Evolutionary conservation across 83 land plant species (phyloP).

Genomic region (Picea abies): DNA sequence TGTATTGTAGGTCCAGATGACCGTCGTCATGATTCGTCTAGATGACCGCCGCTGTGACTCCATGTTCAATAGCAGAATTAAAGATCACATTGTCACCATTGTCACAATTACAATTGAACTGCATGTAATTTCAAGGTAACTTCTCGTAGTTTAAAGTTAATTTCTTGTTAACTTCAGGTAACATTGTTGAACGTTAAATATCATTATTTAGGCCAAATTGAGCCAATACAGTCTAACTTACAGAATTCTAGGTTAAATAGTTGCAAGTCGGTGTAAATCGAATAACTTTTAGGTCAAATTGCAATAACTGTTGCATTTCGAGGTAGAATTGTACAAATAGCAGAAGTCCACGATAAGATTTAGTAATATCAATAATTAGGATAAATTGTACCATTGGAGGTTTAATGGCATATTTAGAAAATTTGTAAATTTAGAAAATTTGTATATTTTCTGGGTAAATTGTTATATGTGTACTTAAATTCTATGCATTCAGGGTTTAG

Average conservation of each 20-base stretch:
- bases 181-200: neutral
- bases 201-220: neutral
- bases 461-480: neutral
- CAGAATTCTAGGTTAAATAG: too few species aligned
- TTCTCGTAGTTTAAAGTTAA: neutral
- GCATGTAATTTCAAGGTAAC: too few species aligned
- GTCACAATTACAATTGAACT: neutral
- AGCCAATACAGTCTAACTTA: too few species aligned
- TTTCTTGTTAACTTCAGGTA: neutral
- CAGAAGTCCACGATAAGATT: neutral
- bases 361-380: neutral
- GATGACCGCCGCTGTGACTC: too few species aligned
- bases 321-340: neutral
- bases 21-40: too few species aligned
- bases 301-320: too few species aligned
- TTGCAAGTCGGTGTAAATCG: too few species aligned
- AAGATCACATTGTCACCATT: neutral
- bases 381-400: neutral
- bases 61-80: too few species aligned
- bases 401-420: neutral
- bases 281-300: too few species aligned
- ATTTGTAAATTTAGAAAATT: neutral
- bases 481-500: neutral
- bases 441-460: neutral
- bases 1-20: too few species aligned